Evolutionary conservation across 2,329 filamentous ascomycete genomes (phyloP), one percentile per base, ranked within the genome.

Genomic region (Claviceps cyperi): DNA sequence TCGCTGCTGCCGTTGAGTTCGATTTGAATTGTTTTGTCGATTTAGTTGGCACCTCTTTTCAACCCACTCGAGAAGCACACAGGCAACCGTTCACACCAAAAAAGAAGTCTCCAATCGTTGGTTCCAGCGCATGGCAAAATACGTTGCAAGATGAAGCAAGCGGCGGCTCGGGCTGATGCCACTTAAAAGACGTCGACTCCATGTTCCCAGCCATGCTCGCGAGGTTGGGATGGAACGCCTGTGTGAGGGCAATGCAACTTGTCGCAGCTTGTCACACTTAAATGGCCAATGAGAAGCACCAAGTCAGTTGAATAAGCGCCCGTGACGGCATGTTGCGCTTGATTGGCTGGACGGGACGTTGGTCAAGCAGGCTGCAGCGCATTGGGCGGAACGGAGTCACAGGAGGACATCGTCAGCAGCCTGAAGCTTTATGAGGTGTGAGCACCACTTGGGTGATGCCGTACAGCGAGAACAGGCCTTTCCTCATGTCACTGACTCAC

Each of bases 251-350:
- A 38, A 51, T 47, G 49, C 51, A 45, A 35, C 22, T 43, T 40
- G 45, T 53, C 52, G 49, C 51, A 45, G 38, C 17, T 43, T 40
- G 45, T 52, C 52, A 50, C 50, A 46, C 46, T 28, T 43, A 43
- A 49, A 43, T 28, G 48, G 51, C 62, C 62, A 65, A 65, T 65
- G 41, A 57, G 47, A 57, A 50, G 49, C 46, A 28, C 47, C 36
- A 39, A 47, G 35, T 46, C 51, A 47, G 48, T 51, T 46, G 52
- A 57, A 55, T 65, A 65, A 65, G 63, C 63, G 63, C 63, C 61
- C 57, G 53, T 55, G 57, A 58, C 55, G 53, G 51, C 54, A 52
- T 46, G 52, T 48, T 50, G 49, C 45, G 49, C 51, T 47, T 56
- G 52, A 64, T 64, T 65, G 62, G 62, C 47, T 53, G 32, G 28